phyloP scores from a whole-genome alignment of 2,329 filamentous ascomycete genomes.

The Colletotrichum sp. region DNA sequence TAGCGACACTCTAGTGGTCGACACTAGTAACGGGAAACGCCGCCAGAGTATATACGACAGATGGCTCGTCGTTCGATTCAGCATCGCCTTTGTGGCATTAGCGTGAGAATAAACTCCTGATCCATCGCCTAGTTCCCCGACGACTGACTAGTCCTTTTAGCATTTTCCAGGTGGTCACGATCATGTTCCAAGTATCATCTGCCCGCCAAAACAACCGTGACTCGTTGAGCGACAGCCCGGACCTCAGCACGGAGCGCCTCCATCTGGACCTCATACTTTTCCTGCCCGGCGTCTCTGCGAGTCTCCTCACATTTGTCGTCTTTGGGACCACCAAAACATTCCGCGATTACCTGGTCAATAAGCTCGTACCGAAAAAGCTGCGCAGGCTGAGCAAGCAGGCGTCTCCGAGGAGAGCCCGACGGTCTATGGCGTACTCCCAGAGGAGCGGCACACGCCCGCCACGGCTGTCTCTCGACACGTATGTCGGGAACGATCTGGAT shows the following conservation, averaged over 20 bases:
- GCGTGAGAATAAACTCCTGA: constrained; percentile 29
- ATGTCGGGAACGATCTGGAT: neutral
- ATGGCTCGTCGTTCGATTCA: constrained; percentile 50
- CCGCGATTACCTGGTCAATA: constrained; percentile 23
- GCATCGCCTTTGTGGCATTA: constrained; percentile 46
- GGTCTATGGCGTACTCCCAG: neutral
- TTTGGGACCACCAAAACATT: constrained; percentile 30
- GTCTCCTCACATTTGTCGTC: constrained; percentile 27
- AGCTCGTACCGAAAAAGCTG: constrained; percentile 21
- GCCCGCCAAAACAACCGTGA: constrained; percentile 34
- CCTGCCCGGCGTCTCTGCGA: constrained; percentile 29
- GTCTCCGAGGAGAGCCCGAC: neutral
- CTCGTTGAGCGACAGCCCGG: constrained; percentile 30
- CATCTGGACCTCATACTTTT: constrained; percentile 25
- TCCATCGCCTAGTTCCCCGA: neutral
- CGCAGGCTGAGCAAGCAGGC: neutral
- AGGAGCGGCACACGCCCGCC: neutral
- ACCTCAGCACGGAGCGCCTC: constrained; percentile 32
- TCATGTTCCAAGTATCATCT: constrained; percentile 40
- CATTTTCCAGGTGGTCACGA: constrained; percentile 41
- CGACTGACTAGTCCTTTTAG: constrained; percentile 19
- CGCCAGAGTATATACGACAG: constrained; percentile 45
- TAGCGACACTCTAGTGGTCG: constrained; percentile 9
- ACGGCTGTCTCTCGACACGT: constrained; percentile 1
- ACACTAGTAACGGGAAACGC: constrained; percentile 1